Conservation (phyloP, 2,329 filamentous ascomycete genomes). For the Epichloe elymi region DNA sequence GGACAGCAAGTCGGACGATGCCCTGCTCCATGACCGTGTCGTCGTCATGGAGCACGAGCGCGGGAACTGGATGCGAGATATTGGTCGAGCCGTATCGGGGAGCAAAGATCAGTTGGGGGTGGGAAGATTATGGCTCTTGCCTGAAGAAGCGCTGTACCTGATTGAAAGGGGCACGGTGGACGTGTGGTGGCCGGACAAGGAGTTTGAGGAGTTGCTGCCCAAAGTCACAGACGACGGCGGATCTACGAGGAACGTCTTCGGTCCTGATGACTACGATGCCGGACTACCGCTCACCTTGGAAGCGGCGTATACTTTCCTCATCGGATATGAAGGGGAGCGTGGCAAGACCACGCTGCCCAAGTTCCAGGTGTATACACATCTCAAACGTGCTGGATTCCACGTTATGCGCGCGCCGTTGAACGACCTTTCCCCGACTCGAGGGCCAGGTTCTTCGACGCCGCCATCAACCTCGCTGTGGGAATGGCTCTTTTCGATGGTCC, state of each 20-base stretch:
- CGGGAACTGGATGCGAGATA: conserved; percentile 60
- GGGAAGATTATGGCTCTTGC: conserved; percentile 67
- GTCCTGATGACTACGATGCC: conserved; percentile 35
- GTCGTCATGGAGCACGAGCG: conserved; percentile 61
- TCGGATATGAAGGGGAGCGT: conserved; percentile 53
- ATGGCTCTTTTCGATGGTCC: conserved; percentile 39
- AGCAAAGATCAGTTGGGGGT: conserved; percentile 39
- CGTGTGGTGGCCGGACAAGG: conserved; percentile 61
- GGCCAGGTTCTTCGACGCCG: conserved; percentile 3
- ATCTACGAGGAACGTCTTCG: conserved; percentile 9
- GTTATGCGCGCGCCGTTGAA: conserved; percentile 52
- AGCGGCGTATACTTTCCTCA: conserved; percentile 74
- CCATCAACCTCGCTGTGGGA: conserved; percentile 29
- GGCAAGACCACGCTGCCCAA: conserved; percentile 58
- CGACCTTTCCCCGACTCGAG: conserved; percentile 2
- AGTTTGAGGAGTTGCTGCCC: conserved; percentile 36
- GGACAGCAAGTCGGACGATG: conserved; percentile 11
- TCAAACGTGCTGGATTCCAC: conserved; percentile 73
- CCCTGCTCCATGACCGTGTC: conserved; percentile 32
- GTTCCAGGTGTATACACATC: conserved; percentile 75
- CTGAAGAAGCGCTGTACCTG: conserved; percentile 83
- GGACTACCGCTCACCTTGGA: conserved; percentile 83
- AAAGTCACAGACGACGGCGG: conserved; percentile 13
- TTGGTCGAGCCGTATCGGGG: conserved; percentile 53
- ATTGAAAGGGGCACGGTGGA: conserved; percentile 81